Percentiles rank a stretch among this genome's conserved stretches.
These are phyloP conservation scores for Bombardia bombarda DNA, from an alignment of 495 filamentous ascomycete species.

Conservation along the genomic window DNA sequence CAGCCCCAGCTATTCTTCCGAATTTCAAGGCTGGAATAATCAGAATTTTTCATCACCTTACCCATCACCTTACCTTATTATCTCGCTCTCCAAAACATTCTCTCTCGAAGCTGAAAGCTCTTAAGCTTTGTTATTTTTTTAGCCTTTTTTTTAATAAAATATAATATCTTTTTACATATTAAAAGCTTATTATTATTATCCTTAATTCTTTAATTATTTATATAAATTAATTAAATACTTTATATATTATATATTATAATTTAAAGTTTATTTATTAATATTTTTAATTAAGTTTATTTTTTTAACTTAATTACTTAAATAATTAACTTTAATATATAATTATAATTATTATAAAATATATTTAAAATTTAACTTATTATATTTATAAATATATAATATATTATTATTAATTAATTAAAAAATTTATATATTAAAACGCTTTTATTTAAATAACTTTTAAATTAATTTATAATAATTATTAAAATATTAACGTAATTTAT, in stretches of 20 bases:
- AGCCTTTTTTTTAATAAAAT: no score
- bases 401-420: background rate
- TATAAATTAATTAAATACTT: background rate
- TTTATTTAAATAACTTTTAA: background rate
- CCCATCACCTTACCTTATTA: no score
- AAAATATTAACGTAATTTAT: background rate
- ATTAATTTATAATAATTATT: background rate
- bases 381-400: background rate
- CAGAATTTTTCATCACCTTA: no score
- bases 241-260: background rate
- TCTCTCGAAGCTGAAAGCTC: no score
- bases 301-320: background rate
- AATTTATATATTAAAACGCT: background rate
- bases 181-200: no score
- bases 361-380: background rate
- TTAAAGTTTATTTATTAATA: background rate
- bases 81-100: no score
- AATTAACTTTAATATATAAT: background rate
- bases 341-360: background rate
- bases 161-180: no score
- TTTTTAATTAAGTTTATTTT: background rate
- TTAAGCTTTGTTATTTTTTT: no score
- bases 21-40: no score
- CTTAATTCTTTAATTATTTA: background rate
- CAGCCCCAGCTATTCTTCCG: no score